These are phyloP conservation scores for Suhomyces bribrorum DNA, from an alignment of 1,139 yeast species.

Conservation along the genomic window DNA sequence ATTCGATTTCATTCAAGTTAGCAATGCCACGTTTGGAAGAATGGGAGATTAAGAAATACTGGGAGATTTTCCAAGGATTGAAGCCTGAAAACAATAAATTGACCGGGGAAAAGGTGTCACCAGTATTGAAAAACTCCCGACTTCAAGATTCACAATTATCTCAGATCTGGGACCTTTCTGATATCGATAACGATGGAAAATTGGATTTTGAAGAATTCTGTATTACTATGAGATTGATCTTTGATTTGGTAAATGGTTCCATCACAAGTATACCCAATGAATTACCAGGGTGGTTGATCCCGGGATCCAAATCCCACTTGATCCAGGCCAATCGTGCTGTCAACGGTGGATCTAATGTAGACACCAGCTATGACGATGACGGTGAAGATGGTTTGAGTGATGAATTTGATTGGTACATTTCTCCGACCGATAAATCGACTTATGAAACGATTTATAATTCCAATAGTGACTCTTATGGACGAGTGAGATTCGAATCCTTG, in stretches of 20 bases:
- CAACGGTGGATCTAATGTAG: constrained; percentile 20
- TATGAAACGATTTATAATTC: constrained; percentile 80
- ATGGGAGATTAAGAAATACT: constrained; percentile 92
- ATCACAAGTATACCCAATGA: constrained; percentile 61
- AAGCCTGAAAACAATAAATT: constrained; percentile 77
- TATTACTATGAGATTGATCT: constrained; percentile 92
- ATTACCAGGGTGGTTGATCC: constrained; percentile 90
- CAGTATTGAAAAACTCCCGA: constrained; percentile 86
- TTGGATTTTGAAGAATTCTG: constrained; percentile 97
- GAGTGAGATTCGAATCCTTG: constrained; percentile 74
- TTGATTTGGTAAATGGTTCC: constrained; percentile 84
- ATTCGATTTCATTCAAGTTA: constrained; percentile 1
- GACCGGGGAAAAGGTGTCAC: constrained; percentile 81
- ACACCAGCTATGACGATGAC: constrained; percentile 23
- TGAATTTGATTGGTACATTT: constrained; percentile 94
- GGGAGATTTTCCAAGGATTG: constrained; percentile 94
- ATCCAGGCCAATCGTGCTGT: constrained; percentile 79
- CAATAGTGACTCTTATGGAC: constrained; percentile 78
- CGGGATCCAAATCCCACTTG: constrained; percentile 82
- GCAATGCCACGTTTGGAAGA: constrained; percentile 73
- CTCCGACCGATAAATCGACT: constrained; percentile 77
- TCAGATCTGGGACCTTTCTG: constrained; percentile 88
- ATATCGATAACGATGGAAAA: constrained; percentile 87
- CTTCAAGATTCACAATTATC: constrained; percentile 74
- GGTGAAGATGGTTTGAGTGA: constrained; percentile 58